Conservation (phyloP, 2,329 filamentous ascomycete genomes). For the Cordyceps cateniannulata region DNA sequence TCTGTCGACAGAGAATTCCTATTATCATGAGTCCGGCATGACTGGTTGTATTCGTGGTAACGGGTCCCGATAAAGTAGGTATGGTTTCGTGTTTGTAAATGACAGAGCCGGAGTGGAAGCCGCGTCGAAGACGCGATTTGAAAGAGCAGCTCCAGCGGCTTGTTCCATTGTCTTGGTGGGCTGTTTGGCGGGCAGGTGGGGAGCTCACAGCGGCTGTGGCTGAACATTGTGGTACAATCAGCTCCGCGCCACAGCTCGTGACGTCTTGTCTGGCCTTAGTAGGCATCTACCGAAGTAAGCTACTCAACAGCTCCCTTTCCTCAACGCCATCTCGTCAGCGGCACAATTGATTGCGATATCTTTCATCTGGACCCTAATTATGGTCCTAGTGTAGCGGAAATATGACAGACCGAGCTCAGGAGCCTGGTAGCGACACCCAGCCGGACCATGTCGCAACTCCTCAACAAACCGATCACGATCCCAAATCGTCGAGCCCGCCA, state of each 20-base stretch:
- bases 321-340: background rate
- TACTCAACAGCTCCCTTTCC: background rate
- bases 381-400: background rate
- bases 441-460: background rate
- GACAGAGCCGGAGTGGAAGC: background rate
- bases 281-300: background rate
- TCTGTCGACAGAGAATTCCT: background rate
- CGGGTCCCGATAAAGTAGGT: background rate
- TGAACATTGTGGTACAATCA: conserved; percentile 3
- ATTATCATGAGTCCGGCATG: background rate
- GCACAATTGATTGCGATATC: background rate
- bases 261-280: conserved; percentile 19
- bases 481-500: background rate
- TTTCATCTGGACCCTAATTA: background rate
- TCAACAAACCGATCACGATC: background rate
- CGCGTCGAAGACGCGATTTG: conserved; percentile 11
- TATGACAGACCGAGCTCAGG: conserved; percentile 15
- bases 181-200: background rate
- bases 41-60: background rate
- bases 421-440: conserved; percentile 11
- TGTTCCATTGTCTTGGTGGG: background rate
- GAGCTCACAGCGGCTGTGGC: background rate
- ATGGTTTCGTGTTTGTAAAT: background rate
- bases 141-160: background rate
- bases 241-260: conserved; percentile 14